Evolutionary conservation across 208 protist species (phyloP), one percentile per base, ranked within the genome.

Genomic region (Spironucleus salmonicida): DNA sequence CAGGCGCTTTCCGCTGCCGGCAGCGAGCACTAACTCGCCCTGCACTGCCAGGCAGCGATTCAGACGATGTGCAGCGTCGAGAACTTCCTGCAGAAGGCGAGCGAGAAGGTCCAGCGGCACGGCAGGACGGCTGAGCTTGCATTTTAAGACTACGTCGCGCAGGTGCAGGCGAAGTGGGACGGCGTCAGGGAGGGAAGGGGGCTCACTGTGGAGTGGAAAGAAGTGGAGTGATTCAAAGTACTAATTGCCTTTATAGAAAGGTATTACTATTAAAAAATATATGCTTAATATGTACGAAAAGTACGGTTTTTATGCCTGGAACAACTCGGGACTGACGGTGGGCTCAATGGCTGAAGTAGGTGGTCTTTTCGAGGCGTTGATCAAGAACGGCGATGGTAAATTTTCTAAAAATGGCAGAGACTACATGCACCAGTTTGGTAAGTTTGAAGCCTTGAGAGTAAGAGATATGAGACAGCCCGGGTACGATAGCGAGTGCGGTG

Each of bases 211-310:
- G n/a, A n/a, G n/a, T n/a, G n/a, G n/a, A n/a, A n/a, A n/a, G n/a
- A n/a, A n/a, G 82, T 0, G 85, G 92, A 0, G 74, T 95, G 38
- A 90, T 88, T 23, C 91, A 97, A 77, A 84, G 96, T 62, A 88
- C 89, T 30, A 75, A 82, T 62, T 81, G 83, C 49, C 74, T 93
- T 9, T 81, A 85, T 38, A 74, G 13, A 1, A 57, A 61, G 53
- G 45, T 30, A 39, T 59, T 2, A 59, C 69, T 19, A 62, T 57
- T 61, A 19, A 57, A 13, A 9, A 39, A 19, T 67, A 59, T 29
- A 11, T 64, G 4, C 30, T n/a, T 13, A 15, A 77, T 27, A 77
- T 77, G 9, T 45, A 27, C 29, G 58, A 41, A 7, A 29, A 64
- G 35, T 67, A 67, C 30, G 75, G 75, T 9, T 75, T 26, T 4